Percentiles rank a stretch among this genome's conserved stretches.
Evolutionary conservation across 306 rosid genomes (phyloP).

Genomic region (Quercus parvula): DNA sequence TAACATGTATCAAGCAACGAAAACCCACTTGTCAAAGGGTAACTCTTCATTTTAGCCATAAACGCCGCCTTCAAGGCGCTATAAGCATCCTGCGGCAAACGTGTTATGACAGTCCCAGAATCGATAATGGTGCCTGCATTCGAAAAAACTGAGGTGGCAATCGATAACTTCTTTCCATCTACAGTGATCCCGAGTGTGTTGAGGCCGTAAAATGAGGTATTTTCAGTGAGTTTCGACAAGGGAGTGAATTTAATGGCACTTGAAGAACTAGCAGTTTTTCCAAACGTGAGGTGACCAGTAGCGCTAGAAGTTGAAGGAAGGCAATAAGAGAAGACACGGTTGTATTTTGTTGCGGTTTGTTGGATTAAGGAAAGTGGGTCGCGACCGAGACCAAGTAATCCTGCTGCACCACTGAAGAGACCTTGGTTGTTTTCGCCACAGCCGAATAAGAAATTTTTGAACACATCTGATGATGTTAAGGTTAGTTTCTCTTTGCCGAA

Average conservation of each 20-base stretch:
- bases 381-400: constrained; percentile 77
- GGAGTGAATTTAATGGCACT: constrained; percentile 45
- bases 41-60: constrained; percentile 36
- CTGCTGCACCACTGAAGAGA: constrained; percentile 52
- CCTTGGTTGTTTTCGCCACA: constrained; percentile 80
- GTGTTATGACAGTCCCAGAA: constrained; percentile 70
- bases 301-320: constrained; percentile 58
- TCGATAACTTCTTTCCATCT: constrained; percentile 26
- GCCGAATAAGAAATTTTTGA: constrained; percentile 46
- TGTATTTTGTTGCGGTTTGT: constrained; percentile 53
- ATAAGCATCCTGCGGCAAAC: constrained; percentile 63
- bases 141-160: constrained; percentile 39
- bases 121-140: constrained; percentile 54
- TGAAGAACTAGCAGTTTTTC: neutral
- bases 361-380: constrained; percentile 55
- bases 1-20: constrained; percentile 71
- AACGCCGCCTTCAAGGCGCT: constrained; percentile 30
- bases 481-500: constrained; percentile 47
- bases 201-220: constrained; percentile 48
- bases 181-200: constrained; percentile 39
- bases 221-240: constrained; percentile 13
- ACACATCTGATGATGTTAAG: constrained; percentile 18
- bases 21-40: constrained; percentile 16
- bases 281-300: constrained; percentile 51
- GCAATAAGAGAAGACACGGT: constrained; percentile 64